These are phyloP conservation scores for Boletus semigastroideus DNA, from an alignment of 1,284 basidiomycete genomes.

Conservation along the genomic window DNA sequence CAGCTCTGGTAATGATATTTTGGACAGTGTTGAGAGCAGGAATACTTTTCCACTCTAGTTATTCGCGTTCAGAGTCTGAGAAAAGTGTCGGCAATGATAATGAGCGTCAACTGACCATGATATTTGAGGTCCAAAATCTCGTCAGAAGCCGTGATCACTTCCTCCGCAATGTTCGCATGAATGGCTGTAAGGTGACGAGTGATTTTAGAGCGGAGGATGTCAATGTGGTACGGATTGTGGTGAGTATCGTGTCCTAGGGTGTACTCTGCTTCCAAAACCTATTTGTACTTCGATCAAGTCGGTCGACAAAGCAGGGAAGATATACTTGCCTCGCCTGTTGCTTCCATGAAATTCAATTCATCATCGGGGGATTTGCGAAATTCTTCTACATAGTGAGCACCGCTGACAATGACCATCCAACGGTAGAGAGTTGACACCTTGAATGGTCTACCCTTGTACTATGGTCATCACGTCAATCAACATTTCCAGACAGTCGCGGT, in stretches of 20 bases:
- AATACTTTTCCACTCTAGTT: constrained; percentile 33
- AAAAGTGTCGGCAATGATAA: not conserved
- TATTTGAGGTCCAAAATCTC: constrained; percentile 21
- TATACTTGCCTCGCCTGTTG: constrained; percentile 5
- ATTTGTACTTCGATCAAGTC: not conserved
- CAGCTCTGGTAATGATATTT: constrained; percentile 34
- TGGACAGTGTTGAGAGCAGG: constrained; percentile 17
- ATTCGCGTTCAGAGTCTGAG: not conserved
- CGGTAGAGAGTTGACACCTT: constrained; percentile 39
- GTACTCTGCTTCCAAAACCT: constrained; percentile 3
- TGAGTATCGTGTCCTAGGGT: constrained; percentile 25
- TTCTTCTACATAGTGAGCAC: constrained; percentile 40
- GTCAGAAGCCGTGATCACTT: constrained; percentile 32
- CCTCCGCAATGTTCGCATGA: constrained; percentile 33
- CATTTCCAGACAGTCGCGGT: not conserved
- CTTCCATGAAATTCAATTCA: constrained; percentile 11
- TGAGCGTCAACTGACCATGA: constrained; percentile 14
- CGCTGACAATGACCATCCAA: constrained; percentile 44
- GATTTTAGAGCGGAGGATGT: constrained; percentile 29
- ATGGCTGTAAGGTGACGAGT: constrained; percentile 31
- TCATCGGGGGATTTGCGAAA: constrained; percentile 41
- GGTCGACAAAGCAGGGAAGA: not conserved
- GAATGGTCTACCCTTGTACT: constrained; percentile 42
- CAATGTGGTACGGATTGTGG: constrained; percentile 30
- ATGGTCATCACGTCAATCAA: not conserved